A percentile compares a stretch with the other conserved stretches of the same genome.
These are phyloP conservation scores for Geranium incanum DNA, from an alignment of 441 rosid genomes.

Conservation along the genomic window DNA sequence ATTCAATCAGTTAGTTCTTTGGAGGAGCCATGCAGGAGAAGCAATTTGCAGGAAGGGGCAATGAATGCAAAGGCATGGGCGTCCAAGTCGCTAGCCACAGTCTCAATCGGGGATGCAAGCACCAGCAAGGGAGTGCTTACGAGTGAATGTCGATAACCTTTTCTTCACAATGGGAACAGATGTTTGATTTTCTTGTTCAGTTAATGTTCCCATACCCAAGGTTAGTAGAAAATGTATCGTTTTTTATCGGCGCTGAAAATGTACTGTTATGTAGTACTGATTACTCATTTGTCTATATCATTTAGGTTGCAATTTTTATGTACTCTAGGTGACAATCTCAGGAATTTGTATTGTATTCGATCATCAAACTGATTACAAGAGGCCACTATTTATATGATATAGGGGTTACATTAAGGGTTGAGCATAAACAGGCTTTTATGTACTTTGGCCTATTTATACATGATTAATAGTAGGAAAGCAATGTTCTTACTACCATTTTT, in stretches of 20 bases:
- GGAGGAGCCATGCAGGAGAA: conserved; percentile 69
- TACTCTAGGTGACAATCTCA: no score
- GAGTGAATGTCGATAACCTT: conserved; percentile 27
- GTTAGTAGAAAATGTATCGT: conserved; percentile 8
- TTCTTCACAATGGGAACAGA: neutral
- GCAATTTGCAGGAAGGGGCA: conserved; percentile 81
- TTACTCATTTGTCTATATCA: conserved; percentile 31
- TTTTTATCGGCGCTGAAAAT: neutral
- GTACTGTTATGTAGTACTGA: conserved; percentile 21
- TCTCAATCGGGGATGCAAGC: conserved; percentile 75
- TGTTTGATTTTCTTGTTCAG: neutral
- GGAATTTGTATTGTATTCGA: no score
- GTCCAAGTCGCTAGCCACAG: conserved; percentile 85
- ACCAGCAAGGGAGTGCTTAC: conserved; percentile 33
- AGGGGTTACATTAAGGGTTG: no score
- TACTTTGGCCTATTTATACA: no score
- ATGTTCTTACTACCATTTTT: no score
- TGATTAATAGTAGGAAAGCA: no score
- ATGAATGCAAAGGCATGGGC: conserved; percentile 89
- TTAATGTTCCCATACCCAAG: conserved; percentile 25
- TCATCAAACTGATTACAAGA: no score
- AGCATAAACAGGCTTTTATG: no score
- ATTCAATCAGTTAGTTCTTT: conserved; percentile 46
- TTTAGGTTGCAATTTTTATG: conserved; percentile 21
- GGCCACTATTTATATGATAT: no score